A percentile compares a stretch with the other conserved stretches of the same genome.
Evolutionary conservation across 2,329 filamentous ascomycete genomes (phyloP).

Genomic region (Fusarium azukiicola): DNA sequence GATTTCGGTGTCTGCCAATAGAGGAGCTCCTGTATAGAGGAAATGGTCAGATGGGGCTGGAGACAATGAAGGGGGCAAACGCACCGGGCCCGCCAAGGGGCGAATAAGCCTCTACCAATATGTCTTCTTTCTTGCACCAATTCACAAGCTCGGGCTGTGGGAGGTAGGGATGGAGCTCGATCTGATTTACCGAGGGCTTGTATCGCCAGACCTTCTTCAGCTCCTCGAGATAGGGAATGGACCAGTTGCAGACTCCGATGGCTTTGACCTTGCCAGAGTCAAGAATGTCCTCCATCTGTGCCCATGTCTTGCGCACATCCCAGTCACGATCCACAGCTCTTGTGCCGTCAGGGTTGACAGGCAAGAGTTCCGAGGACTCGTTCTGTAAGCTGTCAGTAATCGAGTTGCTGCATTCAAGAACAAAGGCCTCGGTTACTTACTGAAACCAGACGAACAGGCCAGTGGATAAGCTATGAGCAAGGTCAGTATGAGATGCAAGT

Average conservation of each 20-base stretch:
- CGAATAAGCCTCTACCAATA: slow-evolving; percentile 22
- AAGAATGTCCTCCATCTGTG: slow-evolving; percentile 50
- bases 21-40: too few relatives aligned
- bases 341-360: slow-evolving; percentile 50
- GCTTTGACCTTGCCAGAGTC: slow-evolving; percentile 68
- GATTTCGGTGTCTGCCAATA: too few relatives aligned
- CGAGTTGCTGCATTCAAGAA: neutral
- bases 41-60: too few relatives aligned
- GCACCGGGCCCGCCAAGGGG: slow-evolving; percentile 34
- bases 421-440: neutral
- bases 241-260: slow-evolving; percentile 72
- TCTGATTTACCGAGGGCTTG: slow-evolving; percentile 23
- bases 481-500: neutral
- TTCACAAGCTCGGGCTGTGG: slow-evolving; percentile 18
- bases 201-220: slow-evolving; percentile 1
- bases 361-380: slow-evolving; percentile 44
- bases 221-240: slow-evolving; percentile 53
- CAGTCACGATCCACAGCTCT: slow-evolving; percentile 43
- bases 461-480: slow-evolving; percentile 69
- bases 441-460: slow-evolving; percentile 64
- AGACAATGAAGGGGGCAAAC: too few relatives aligned
- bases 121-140: slow-evolving; percentile 20
- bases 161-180: slow-evolving; percentile 29
- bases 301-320: slow-evolving; percentile 42
- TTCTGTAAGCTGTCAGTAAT: slow-evolving; percentile 10